Evolutionary conservation across 129 eudicot species (phyloP).

Genomic region (Flaveria robusta): DNA sequence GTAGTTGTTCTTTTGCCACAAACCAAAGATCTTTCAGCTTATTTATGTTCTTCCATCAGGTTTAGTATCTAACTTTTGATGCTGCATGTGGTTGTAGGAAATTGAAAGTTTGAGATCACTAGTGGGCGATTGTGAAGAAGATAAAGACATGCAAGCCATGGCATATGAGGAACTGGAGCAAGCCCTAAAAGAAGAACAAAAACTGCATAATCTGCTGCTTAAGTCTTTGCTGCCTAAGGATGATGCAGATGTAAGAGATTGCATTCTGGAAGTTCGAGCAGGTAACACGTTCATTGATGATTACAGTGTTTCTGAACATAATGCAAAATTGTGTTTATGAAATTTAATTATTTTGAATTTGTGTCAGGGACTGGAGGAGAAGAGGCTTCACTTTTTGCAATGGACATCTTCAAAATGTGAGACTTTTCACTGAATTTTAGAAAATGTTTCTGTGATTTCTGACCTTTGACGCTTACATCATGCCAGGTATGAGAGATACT

Average conservation of each 20-base stretch:
- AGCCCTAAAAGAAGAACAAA: slow-evolving; percentile 64
- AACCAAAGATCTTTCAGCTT: slow-evolving; percentile 1
- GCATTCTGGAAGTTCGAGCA: slow-evolving; percentile 97
- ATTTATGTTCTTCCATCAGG: slow-evolving; percentile 5
- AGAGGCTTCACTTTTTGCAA: slow-evolving; percentile 95
- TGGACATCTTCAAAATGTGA: slow-evolving; percentile 93
- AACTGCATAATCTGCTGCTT: slow-evolving; percentile 58
- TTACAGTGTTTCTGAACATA: background rate
- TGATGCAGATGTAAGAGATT: slow-evolving; percentile 96
- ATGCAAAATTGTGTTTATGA: background rate
- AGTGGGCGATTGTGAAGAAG: slow-evolving; percentile 65
- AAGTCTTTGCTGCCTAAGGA: slow-evolving; percentile 86
- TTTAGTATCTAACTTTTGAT: slow-evolving; percentile 11
- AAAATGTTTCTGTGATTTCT: slow-evolving; percentile 5
- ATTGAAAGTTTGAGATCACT: slow-evolving; percentile 62
- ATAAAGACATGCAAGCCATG: slow-evolving; percentile 76
- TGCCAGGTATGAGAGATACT: slow-evolving; percentile 84
- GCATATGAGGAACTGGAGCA: slow-evolving; percentile 76
- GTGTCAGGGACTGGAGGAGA: slow-evolving; percentile 93
- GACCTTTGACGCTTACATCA: slow-evolving; percentile 18
- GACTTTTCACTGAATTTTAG: background rate
- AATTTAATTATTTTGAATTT: slow-evolving; percentile 5
- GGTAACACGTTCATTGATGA: slow-evolving; percentile 41
- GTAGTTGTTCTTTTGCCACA: background rate
- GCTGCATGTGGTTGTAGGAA: slow-evolving; percentile 48